Percentiles rank a stretch among this genome's conserved stretches.
These are phyloP conservation scores for Candida mattraensis DNA, from an alignment of 805 yeast genomes.

Conservation along the genomic window DNA sequence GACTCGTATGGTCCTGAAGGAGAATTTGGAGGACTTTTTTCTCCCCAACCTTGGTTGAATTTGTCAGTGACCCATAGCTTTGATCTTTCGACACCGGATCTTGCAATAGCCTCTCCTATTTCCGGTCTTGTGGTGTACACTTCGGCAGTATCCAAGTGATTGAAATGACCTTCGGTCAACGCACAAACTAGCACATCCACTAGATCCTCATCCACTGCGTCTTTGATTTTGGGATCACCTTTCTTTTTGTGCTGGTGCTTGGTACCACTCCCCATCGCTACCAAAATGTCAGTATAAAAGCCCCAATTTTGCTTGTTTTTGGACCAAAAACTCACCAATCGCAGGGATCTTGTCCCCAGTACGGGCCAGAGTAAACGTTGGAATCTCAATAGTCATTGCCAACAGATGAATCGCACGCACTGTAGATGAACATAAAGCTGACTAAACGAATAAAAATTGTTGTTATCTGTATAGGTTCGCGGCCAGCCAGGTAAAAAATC, in stretches of 20 bases:
- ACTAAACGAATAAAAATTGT: too few relatives aligned
- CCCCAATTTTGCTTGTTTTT: not conserved
- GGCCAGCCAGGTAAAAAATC: too few relatives aligned
- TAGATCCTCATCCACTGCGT: constrained; percentile 37
- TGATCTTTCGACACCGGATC: constrained; percentile 45
- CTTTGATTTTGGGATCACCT: constrained; percentile 23
- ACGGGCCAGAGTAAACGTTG: constrained; percentile 27
- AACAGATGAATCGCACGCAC: too few relatives aligned
- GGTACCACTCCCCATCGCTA: constrained; percentile 54
- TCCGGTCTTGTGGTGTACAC: constrained; percentile 62
- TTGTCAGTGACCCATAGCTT: constrained; percentile 62
- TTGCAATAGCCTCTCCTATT: constrained; percentile 52
- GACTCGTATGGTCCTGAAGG: constrained; percentile 47
- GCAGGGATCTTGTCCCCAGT: constrained; percentile 39
- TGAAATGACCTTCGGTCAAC: constrained; percentile 47
- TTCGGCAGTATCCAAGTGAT: constrained; percentile 69
- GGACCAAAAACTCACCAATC: constrained; percentile 42
- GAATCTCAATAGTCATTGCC: constrained; percentile 18
- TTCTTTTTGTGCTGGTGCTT: constrained; percentile 46
- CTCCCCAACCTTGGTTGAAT: constrained; percentile 43
- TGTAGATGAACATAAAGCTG: too few relatives aligned
- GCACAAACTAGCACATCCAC: constrained; percentile 48
- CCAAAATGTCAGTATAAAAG: not conserved
- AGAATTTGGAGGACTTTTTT: constrained; percentile 23
- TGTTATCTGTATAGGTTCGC: too few relatives aligned